Base-by-base conservation (phyloP, 208 protist genomes). In the Herpetomonas tarakana region DNA sequence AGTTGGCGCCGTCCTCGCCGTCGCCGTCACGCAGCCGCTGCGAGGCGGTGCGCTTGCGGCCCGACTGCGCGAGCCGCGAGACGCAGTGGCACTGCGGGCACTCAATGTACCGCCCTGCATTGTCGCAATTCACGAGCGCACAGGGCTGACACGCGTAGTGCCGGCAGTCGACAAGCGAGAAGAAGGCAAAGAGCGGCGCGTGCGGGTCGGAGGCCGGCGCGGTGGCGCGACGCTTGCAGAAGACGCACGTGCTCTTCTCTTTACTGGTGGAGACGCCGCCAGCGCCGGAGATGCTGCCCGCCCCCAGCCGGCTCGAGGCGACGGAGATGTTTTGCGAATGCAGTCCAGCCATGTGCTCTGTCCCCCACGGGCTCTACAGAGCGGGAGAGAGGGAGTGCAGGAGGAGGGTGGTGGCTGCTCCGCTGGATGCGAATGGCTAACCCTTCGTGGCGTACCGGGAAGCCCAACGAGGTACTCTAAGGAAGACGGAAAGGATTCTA, bases 131-230 rank as follows among this genome's bases (percentile, higher is more conserved):
- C 18, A 94, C 88, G 29, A 94, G 71, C 4, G 88, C 88, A 60
- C 88, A 94, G n/a, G 88, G 88, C 73, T 94, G 88, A 51, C 88
- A 94, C 19, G 78, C 85, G 69, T 92, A 92, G 69, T 94, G 88
- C n/a, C 82, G 79, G 66, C 88, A 94, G 72, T 94, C 84, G 1
- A 91, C 75, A 18, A 94, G 85, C 19, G 85, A 91, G 72, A 94
- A 94, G 62, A 94, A 90, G 38, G 80, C 78, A 61, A 94, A 94
- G 50, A 91, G 74, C 3, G 88, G 88, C 2, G 88, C 88, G 65
- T 81, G 70, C 18, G 83, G 88, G 68, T 94, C 88, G 21, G 62
- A 67, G 12, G 75, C 58, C 1, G 61, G 62, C 2, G 85, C 75
- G 16, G 47, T 65, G 18, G 81, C 63, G 18, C 65, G 62, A 58